Evolutionary conservation across 306 rosid genomes (phyloP), one percentile per base, ranked within the genome.

Genomic region (Cicer chorassanicum): DNA sequence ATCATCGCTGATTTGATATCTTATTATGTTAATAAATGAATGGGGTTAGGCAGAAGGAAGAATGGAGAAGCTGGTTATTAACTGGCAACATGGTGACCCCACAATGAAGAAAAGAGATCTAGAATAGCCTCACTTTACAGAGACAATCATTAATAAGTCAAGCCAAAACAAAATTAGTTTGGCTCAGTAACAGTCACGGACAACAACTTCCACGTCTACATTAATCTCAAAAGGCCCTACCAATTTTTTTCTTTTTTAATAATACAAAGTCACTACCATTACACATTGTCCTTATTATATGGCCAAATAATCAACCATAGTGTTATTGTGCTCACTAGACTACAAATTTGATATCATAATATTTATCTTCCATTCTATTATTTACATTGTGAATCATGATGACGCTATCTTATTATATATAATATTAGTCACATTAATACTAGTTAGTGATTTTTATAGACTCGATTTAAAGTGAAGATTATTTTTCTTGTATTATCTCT

Each of bases 91-190:
- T 21, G 15, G 11, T 59, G 82, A 57, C 65, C 78, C 81, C 73
- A 74, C n/a, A 59, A 36, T 77, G 63, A 56, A 78, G 64, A 55
- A 51, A 29, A 63, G 72, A 64, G 72, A 81, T 81, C 73, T 55
- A 63, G 34, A 84, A 69, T 81, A 73, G 70, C 56, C 73, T 45
- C 72, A 46, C 81, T 81, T 84, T 77, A 73, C 64, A 62, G 1
- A 34, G 56, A 81, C 81, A 77, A 56, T 75, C 75, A 70, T 77
- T 13, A 46, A 77, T 11, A 73, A 78, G 88, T 81, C 83, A 74
- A 81, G 59, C 73, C 75, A 68, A 77, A 78, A 81, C 68, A 56
- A 42, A 80, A 81, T 77, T 73, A 81, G 51, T 18, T 77, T 64
- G 57, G 76, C 68, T 55, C 41, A 8, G 40, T 43, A 43, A 80